Base-by-base conservation (phyloP, 805 yeast species). In the Hemisphaericaspora nanyangensis region DNA sequence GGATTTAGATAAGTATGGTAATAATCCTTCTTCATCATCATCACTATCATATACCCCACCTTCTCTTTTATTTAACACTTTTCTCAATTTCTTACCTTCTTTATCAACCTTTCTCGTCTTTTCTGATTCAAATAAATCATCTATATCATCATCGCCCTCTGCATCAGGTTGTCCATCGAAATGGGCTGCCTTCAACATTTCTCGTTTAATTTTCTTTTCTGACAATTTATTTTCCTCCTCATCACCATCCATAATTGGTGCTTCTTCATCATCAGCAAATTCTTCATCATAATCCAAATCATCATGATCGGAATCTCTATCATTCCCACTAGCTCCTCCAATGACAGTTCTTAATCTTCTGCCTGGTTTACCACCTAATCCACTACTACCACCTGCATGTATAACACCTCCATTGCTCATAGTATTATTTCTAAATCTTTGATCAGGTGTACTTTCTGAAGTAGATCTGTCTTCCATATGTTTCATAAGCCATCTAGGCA, bases 221-320 rank as follows among this genome's bases (percentile, higher is more conserved):
- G 89, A 85, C 46, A 88, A 85, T 58, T 85, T 89, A 58, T 87
- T 85, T 55, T 93, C 98, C 54, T 93, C 96, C 55, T 91, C 98
- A 45, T 90, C 80, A 34, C 96, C 96, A 54, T 91, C 98, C 72
- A 91, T 79, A 43, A 93, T 85, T 20, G 99, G 99, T 1, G 98
- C 98, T 59, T 91, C 99, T 65, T 93, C 99, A 60, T 93, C 99
- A 61, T 93, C 99, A 19, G 93, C 97, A 63, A 93, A 93, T 59
- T 90, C 97, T 59, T 93, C 98, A 50, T 93, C 97, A 54, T 74
- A 91, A 63, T 91, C 99, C 53, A 93, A 66, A 55, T 89, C 97
- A 48, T 90, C 97, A 47, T 85, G 88, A 42, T 88, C 95, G 8
- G 88, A 82, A 48, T 80, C 87, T 44, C 79, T 55, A 29, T 68